Base-by-base conservation (phyloP, 495 filamentous ascomycete genomes). In the Penicillium dipodomyicola region DNA sequence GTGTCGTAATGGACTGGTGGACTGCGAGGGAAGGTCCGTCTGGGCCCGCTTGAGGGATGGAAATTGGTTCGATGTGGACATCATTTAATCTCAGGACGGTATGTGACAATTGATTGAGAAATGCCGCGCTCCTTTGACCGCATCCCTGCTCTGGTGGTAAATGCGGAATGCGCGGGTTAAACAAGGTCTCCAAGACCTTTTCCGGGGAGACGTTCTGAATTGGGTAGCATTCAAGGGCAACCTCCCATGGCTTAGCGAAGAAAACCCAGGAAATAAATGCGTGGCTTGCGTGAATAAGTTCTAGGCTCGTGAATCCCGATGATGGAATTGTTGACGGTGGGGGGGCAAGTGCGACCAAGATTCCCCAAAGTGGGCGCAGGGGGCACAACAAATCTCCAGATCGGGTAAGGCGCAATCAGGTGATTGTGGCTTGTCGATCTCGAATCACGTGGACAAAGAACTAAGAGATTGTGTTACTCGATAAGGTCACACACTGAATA, bases 1-100 rank as follows among this genome's bases (percentile, higher is more conserved):
- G 66, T 93, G 86, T 54, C 91, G 81, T 55, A 82, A 67, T 11
- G 84, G 86, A 64, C 81, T 87, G 65, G 77, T 84, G 63, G 73
- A 71, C 49, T 81, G 71, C 37, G 76, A 65, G 8, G 77, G 64
- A 60, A 88, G 77, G 65, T 89, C 87, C 69, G 84, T 86, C 63
- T 87, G 82, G 58, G 84, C 76, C 72, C 85, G 84, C 63, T 82
- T 83, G 61, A 89, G 68, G 30, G 73, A 65, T 47, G 72, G 64
- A 57, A 70, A 59, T 49, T 75, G 64, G 62, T 54, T 67, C 55
- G 73, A 25, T 1, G 23, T 25, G 23, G 23, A 71, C 74, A 77
- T 77, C 65, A 71, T 68, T 63, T 54, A 63, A 35, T 56, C 63
- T 52, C 49, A 59, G 53, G 56, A 59, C 58, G 61, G 66, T 70